Base-by-base conservation (phyloP, 2,329 filamentous ascomycete genomes). In the Colletotrichum limetticola region DNA sequence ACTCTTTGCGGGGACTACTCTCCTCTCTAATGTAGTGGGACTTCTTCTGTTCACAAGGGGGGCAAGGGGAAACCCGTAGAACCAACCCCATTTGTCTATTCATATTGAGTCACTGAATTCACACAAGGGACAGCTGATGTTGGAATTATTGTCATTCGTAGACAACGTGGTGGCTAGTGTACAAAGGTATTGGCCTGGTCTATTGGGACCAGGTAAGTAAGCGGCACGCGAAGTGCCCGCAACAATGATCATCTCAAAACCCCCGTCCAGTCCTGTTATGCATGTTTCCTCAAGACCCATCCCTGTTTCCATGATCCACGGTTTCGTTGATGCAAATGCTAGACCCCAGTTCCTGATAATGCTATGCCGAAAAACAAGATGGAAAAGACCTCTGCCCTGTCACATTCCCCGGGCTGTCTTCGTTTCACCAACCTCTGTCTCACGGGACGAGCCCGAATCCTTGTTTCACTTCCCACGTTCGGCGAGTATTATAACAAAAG, bases 261-360 rank as follows among this genome's bases (percentile, higher is more conserved):
- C 32, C 49, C 55, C 32, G 5, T 24, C 16, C 19, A 52, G 16
- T 24, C 26, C 56, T 56, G 3, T 53, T 58, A 69, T 69, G 68
- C 68, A 68, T 71, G 35, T 55, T 42, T 42, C 37, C 66, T 37
- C 64, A 35, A 60, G 35, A 37, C 22, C 56, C 46, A 28, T 16
- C 57, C 52, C 42, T 46, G 7, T 46, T 59, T 65, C 52, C 62
- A 26, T 26, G n/a, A 60, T 57, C 49, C 62, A 53, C 37, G 60
- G 14, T 58, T 35, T 61, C 63, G 63, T 60, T 37, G 59, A 69
- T 72, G 69, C 69, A 72, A 63, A 72, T 72, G 70, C 70, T 60
- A 26, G 46, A 37, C 57, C 59, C 58, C 24, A 32, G 37, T 37
- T 14, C 52, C 32, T 32, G n/a, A 24, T 71, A 24, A 72, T 72